These are phyloP conservation scores for Rehmannia glutinosa DNA, from an alignment of 257 asterid genomes.

Conservation along the genomic window DNA sequence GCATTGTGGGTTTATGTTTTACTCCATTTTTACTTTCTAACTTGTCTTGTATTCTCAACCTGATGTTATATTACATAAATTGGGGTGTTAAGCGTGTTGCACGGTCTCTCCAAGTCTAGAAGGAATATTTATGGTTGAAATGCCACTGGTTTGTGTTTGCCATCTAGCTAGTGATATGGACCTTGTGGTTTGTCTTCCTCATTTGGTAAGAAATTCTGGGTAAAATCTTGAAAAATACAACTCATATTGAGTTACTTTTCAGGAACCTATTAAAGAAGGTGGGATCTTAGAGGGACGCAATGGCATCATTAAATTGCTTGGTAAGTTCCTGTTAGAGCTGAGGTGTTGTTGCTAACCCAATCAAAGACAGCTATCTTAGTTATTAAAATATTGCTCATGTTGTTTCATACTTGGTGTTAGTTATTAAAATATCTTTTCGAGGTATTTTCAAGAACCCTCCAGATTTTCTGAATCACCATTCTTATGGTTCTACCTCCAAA, in stretches of 20 bases:
- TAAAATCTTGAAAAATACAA: neutral
- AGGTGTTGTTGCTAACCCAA: no score
- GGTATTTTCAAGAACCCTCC: slow-evolving; percentile 27
- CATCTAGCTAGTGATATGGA: slow-evolving; percentile 98
- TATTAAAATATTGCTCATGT: no score
- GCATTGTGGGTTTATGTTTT: slow-evolving; percentile 1
- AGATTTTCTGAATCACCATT: neutral
- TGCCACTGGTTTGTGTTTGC: slow-evolving; percentile 95
- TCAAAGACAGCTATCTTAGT: no score
- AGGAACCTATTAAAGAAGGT: slow-evolving; percentile 99
- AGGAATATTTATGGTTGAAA: slow-evolving; percentile 89
- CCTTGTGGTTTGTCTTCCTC: slow-evolving; percentile 97
- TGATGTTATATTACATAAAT: slow-evolving; percentile 81
- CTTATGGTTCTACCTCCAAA: neutral
- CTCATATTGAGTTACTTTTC: slow-evolving; percentile 21
- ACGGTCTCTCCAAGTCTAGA: slow-evolving; percentile 93
- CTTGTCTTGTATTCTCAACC: slow-evolving; percentile 56
- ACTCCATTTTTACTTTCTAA: slow-evolving; percentile 14
- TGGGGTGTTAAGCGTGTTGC: slow-evolving; percentile 99
- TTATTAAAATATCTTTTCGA: slow-evolving; percentile 1
- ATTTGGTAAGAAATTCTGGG: slow-evolving; percentile 63
- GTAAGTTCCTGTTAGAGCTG: no score
- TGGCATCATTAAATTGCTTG: no score
- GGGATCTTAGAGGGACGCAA: slow-evolving; percentile 99
- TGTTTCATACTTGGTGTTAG: no score